A percentile compares a stretch with the other conserved stretches of the same genome.
phyloP scores from a whole-genome alignment of 495 filamentous ascomycete genomes.

The Penicillium waksmanii region DNA sequence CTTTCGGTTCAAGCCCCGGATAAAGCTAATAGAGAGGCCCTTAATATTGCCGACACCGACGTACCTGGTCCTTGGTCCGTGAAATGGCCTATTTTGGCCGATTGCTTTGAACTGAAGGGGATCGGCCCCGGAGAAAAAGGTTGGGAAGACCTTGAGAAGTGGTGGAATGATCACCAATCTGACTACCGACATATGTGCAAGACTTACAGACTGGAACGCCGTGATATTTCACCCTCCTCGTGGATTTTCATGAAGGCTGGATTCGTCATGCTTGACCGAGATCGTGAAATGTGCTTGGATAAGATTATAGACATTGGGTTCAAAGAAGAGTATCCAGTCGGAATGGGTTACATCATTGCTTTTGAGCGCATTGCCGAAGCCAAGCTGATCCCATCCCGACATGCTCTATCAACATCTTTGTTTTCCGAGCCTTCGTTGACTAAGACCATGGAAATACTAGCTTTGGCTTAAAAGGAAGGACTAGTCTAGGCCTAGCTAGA shows the following conservation, averaged over 20 bases:
- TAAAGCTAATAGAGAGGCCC: constrained; percentile 57
- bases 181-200: constrained; percentile 20
- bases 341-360: no score
- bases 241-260: constrained; percentile 23
- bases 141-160: constrained; percentile 13
- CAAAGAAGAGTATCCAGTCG: constrained; percentile 23
- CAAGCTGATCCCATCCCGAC: no score
- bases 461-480: no score
- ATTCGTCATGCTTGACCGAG: constrained; percentile 16
- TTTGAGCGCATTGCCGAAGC: no score
- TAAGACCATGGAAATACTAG: no score
- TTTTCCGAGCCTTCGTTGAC: no score
- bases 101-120: constrained; percentile 43
- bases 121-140: constrained; percentile 6
- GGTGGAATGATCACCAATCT: constrained; percentile 20
- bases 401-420: no score
- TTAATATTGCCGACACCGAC: constrained; percentile 58
- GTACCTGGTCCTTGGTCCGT: constrained; percentile 29
- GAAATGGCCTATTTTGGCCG: constrained; percentile 21
- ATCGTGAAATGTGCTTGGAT: constrained; percentile 22
- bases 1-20: constrained; percentile 33
- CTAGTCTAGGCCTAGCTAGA: no score
- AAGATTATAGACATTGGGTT: constrained; percentile 26
- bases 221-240: constrained; percentile 12
- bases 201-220: constrained; percentile 14